Evolutionary conservation across 306 rosid genomes (phyloP).

Genomic region (Malus sylvestris): DNA sequence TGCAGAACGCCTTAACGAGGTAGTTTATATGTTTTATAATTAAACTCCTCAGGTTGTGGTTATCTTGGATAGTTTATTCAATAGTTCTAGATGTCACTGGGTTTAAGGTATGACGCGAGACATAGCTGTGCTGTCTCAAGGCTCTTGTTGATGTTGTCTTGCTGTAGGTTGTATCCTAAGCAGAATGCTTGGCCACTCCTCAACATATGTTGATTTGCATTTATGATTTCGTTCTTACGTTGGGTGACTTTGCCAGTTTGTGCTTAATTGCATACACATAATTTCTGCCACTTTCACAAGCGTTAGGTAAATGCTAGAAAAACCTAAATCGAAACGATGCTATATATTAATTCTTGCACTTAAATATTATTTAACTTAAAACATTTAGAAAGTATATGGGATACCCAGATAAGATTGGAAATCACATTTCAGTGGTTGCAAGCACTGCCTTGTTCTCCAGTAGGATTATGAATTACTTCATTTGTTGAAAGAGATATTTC

Average conservation of each 20-base stretch:
- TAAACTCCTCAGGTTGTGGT: neutral
- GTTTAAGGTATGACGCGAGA: neutral
- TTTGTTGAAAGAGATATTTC: neutral
- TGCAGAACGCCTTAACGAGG: slow-evolving; percentile 99
- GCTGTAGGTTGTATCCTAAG: neutral
- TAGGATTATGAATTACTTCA: neutral
- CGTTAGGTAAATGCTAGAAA: neutral
- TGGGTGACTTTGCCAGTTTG: neutral
- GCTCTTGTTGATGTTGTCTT: neutral
- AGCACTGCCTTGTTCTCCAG: neutral
- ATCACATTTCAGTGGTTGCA: neutral
- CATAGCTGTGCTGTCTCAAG: neutral
- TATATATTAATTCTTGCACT: neutral
- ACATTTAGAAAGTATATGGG: neutral
- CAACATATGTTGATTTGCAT: neutral
- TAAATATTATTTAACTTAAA: neutral
- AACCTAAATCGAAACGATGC: neutral
- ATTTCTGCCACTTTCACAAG: neutral
- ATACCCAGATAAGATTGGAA: neutral
- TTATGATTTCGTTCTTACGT: neutral
- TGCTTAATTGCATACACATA: neutral
- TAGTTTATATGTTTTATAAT: slow-evolving; percentile 15
- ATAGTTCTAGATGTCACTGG: slow-evolving; percentile 1
- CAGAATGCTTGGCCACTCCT: neutral
- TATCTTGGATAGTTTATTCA: neutral